Conservation (phyloP, 805 yeast species). For the Kazachstania martiniae region DNA sequence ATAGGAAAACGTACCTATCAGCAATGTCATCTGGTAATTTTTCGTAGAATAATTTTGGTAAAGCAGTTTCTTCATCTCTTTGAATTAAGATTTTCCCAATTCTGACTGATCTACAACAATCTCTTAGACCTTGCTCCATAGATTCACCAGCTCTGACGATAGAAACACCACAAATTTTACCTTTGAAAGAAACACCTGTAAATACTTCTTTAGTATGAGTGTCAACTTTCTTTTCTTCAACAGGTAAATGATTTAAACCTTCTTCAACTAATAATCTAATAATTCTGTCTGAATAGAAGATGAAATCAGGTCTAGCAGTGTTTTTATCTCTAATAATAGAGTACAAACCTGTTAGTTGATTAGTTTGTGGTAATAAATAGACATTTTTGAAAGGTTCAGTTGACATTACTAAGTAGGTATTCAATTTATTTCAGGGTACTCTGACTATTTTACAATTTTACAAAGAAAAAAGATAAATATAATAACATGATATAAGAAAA, state of each 20-base stretch:
- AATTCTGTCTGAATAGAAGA: constrained; percentile 90
- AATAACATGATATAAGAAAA: no score
- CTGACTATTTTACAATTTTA: no score
- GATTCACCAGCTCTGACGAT: constrained; percentile 98
- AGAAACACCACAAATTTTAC: constrained; percentile 96
- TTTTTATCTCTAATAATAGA: constrained; percentile 77
- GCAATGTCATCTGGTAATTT: constrained; percentile 89
- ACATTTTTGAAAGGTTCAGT: constrained; percentile 38
- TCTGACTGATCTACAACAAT: constrained; percentile 92
- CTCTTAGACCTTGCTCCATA: constrained; percentile 97
- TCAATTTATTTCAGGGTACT: no score
- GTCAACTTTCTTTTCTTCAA: constrained; percentile 49
- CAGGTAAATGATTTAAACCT: constrained; percentile 90
- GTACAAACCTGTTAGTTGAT: constrained; percentile 79
- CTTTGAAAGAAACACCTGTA: constrained; percentile 72
- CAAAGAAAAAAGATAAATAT: no score
- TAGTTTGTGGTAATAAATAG: constrained; percentile 69
- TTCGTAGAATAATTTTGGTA: constrained; percentile 84
- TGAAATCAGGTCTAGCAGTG: constrained; percentile 84
- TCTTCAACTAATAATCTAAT: constrained; percentile 89
- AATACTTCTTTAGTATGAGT: constrained; percentile 70
- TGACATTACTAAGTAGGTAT: constrained; percentile 22
- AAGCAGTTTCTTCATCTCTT: constrained; percentile 95
- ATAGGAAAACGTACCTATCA: constrained; percentile 76
- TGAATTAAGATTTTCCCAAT: constrained; percentile 95